phyloP scores from a whole-genome alignment of 306 rosid species.

The Hippophae rhamnoides region DNA sequence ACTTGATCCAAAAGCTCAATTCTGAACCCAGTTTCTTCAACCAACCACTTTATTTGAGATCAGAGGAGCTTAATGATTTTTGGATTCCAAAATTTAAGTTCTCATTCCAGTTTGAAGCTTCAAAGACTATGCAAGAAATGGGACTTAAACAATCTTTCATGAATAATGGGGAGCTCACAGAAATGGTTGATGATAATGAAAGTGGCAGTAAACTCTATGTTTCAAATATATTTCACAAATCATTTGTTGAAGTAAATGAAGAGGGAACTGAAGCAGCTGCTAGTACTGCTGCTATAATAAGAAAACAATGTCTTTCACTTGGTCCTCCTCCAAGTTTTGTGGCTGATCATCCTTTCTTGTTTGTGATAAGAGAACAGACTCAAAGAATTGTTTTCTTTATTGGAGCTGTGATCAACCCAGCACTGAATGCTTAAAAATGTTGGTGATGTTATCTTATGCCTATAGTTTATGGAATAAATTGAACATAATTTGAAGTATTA shows the following conservation, averaged over 20 bases:
- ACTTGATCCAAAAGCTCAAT: slow-evolving; percentile 3
- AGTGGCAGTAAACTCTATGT: background rate
- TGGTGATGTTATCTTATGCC: too few species aligned
- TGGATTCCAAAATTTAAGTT: slow-evolving; percentile 11
- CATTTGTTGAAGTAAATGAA: slow-evolving; percentile 15
- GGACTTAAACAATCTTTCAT: slow-evolving; percentile 3
- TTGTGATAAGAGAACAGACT: slow-evolving; percentile 11
- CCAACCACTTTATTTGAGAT: background rate
- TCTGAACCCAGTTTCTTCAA: background rate
- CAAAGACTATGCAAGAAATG: background rate
- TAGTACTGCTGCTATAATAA: background rate
- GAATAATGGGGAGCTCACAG: slow-evolving; percentile 1
- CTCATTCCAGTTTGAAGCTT: slow-evolving; percentile 5
- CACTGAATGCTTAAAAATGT: background rate
- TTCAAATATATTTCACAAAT: slow-evolving; percentile 14
- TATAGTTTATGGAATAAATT: too few species aligned
- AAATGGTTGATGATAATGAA: slow-evolving; percentile 4
- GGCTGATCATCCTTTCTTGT: slow-evolving; percentile 25
- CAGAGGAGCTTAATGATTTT: background rate
- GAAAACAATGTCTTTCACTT: accelerated
- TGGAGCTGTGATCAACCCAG: slow-evolving; percentile 21
- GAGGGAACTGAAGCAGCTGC: slow-evolving; percentile 20
- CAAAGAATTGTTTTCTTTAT: slow-evolving; percentile 11
- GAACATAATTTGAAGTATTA: too few species aligned
- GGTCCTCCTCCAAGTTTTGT: slow-evolving; percentile 3